A percentile compares a stretch with the other conserved stretches of the same genome.
These are phyloP conservation scores for Helenozyma baotianmanensis DNA, from an alignment of 805 yeast genomes.

Conservation along the genomic window DNA sequence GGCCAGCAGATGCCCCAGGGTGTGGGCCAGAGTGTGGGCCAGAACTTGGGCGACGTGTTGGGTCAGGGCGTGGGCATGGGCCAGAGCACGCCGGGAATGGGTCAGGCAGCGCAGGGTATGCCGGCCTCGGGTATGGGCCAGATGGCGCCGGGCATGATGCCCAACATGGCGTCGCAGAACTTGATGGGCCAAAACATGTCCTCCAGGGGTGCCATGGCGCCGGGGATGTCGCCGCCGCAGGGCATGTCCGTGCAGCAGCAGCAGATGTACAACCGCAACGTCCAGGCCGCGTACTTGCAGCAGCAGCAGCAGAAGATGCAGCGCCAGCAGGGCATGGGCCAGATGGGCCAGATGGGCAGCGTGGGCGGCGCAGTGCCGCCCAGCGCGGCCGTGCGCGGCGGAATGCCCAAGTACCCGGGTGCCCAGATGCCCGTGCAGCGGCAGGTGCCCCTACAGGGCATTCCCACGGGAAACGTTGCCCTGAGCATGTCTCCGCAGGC, in stretches of 20 bases:
- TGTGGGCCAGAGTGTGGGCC: neutral
- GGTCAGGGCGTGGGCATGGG: neutral
- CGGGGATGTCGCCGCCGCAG: neutral
- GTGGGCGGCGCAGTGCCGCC: neutral
- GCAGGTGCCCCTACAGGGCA: neutral
- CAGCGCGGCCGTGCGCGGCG: neutral
- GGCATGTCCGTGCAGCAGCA: slow-evolving; percentile 11
- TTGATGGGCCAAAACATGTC: no score
- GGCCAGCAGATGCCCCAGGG: no score
- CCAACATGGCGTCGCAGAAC: no score
- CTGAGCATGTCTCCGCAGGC: slow-evolving; percentile 1
- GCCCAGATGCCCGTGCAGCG: slow-evolving; percentile 1
- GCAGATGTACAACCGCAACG: slow-evolving; percentile 8
- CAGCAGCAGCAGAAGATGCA: slow-evolving; percentile 2
- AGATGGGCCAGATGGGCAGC: neutral
- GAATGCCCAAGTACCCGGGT: neutral
- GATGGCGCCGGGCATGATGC: no score
- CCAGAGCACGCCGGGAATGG: slow-evolving; percentile 1
- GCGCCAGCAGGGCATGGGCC: slow-evolving; percentile 1
- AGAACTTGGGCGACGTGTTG: neutral
- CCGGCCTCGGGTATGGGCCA: no score
- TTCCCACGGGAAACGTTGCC: no score
- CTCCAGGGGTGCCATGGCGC: no score
- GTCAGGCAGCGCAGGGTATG: no score
- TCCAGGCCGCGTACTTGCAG: neutral